A percentile compares a stretch with the other conserved stretches of the same genome.
phyloP scores from a whole-genome alignment of 1,139 yeast genomes.

The Kazachstania sp. region DNA sequence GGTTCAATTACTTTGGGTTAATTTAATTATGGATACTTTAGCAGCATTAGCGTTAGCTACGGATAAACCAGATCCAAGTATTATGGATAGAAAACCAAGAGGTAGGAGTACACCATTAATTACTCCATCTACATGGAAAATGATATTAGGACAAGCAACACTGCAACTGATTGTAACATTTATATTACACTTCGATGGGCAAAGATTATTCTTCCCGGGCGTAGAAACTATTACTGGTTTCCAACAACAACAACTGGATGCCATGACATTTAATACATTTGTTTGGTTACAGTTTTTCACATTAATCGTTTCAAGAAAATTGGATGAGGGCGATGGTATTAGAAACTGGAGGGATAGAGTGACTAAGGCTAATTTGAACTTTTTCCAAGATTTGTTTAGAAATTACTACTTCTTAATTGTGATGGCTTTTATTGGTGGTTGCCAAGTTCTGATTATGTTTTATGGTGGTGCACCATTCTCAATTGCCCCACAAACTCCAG shows the following conservation, averaged over 20 bases:
- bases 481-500: constrained; percentile 66
- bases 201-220: constrained; percentile 45
- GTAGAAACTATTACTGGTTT: constrained; percentile 35
- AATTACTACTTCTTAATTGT: constrained; percentile 76
- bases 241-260: constrained; percentile 54
- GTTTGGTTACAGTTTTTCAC: constrained; percentile 98
- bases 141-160: constrained; percentile 83
- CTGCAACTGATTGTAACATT: constrained; percentile 76
- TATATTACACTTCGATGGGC: constrained; percentile 71
- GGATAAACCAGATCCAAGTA: constrained; percentile 83
- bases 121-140: constrained; percentile 93
- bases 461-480: constrained; percentile 96
- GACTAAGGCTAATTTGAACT: constrained; percentile 57
- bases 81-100: constrained; percentile 74
- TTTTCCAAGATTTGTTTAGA: constrained; percentile 70
- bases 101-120: constrained; percentile 77
- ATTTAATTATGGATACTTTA: constrained; percentile 93
- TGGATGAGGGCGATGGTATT: constrained; percentile 79
- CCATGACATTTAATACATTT: constrained; percentile 89
- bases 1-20: constrained; percentile 94
- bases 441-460: constrained; percentile 85
- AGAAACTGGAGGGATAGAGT: constrained; percentile 49
- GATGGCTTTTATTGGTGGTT: constrained; percentile 64
- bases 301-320: constrained; percentile 79
- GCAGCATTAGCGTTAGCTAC: constrained; percentile 98